Evolutionary conservation across 306 rosid species (phyloP).

Genomic region (Fragaria vesca): DNA sequence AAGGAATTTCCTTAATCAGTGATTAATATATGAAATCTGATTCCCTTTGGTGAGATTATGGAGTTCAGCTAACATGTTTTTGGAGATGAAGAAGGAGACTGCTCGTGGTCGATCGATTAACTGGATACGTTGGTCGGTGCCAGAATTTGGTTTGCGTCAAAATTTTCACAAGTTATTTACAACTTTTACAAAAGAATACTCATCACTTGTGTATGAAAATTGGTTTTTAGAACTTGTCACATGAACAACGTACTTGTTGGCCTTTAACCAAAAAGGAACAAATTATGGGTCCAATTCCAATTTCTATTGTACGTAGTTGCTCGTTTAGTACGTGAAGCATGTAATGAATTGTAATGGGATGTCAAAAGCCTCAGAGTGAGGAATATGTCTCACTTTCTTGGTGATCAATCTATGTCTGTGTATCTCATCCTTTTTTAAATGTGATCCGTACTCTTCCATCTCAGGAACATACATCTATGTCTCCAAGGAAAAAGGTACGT

Average conservation of each 20-base stretch:
- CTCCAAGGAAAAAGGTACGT: neutral
- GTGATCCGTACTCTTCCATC: conserved; percentile 27
- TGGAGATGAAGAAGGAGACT: neutral
- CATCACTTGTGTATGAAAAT: neutral
- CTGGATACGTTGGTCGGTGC: neutral
- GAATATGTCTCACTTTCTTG: conserved; percentile 18
- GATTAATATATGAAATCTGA: too few species aligned
- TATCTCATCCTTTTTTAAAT: conserved; percentile 6
- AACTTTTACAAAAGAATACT: neutral
- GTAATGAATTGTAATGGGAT: conserved; percentile 5
- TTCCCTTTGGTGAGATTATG: neutral
- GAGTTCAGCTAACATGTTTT: neutral
- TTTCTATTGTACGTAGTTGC: neutral
- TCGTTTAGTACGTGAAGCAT: neutral
- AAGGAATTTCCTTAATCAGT: too few species aligned
- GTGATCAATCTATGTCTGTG: conserved; percentile 24
- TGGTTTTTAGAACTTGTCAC: neutral
- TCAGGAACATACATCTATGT: neutral
- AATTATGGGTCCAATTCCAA: neutral
- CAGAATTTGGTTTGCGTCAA: neutral
- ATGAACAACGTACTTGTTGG: neutral
- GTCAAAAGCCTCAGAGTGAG: conserved; percentile 23
- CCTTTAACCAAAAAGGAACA: neutral
- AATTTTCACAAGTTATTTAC: neutral
- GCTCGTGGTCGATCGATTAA: neutral